Evolutionary conservation across 768 basidiomycete genomes (phyloP).

Genomic region (Sporobolomyces phaffii): DNA sequence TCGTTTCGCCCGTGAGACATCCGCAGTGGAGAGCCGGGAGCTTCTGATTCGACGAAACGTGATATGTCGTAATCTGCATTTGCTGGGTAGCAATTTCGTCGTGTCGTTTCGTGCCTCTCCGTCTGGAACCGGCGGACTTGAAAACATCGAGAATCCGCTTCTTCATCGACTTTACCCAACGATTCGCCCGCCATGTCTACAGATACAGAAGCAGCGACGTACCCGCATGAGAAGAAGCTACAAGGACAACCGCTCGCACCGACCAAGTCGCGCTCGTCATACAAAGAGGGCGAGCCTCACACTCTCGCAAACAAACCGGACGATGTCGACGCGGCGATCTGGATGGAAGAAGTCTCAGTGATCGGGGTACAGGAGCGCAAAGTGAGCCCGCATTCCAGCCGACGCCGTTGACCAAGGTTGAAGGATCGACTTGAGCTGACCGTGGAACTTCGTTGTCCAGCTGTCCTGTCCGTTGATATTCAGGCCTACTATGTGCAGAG

Average conservation of each 20-base stretch:
- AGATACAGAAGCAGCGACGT: neutral
- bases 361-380: slow-evolving; percentile 30
- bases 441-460: neutral
- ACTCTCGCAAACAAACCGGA: slow-evolving; percentile 14
- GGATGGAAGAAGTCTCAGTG: slow-evolving; percentile 8
- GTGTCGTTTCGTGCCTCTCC: too few species aligned
- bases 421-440: slow-evolving; percentile 14
- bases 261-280: neutral
- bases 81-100: too few species aligned
- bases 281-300: neutral
- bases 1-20: too few species aligned
- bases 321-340: slow-evolving; percentile 1
- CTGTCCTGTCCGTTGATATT: neutral
- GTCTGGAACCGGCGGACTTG: too few species aligned
- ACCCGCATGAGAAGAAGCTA: slow-evolving; percentile 1
- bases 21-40: too few species aligned
- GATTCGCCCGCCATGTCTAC: neutral
- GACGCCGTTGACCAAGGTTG: too few species aligned
- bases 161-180: too few species aligned
- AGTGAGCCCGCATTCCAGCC: too few species aligned
- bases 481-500: too few species aligned
- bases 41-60: too few species aligned
- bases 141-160: too few species aligned
- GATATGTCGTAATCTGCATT: too few species aligned
- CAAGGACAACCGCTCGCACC: slow-evolving; percentile 4